Percentiles rank a stretch among this genome's conserved stretches.
Conservation (phyloP, 2,329 filamentous ascomycete species). For the Fusarium graminum region DNA sequence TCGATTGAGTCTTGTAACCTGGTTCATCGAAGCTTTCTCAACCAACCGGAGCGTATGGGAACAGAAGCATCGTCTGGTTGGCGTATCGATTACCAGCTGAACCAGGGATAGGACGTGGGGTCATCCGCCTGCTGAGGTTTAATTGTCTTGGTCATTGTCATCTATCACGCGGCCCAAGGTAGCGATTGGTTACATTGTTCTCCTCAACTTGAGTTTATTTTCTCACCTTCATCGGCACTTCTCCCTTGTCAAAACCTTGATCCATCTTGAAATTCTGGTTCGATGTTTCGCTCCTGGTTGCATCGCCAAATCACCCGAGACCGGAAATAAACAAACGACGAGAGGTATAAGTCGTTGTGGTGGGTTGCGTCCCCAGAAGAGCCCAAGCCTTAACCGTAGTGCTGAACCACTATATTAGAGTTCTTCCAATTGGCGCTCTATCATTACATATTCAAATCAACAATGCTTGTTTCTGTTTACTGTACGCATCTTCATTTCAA, state of each 20-base stretch:
- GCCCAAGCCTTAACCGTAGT: conserved; percentile 15
- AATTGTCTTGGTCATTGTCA: conserved; percentile 32
- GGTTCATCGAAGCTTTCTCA: conserved; percentile 13
- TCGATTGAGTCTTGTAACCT: conserved; percentile 15
- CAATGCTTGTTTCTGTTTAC: conserved; percentile 16
- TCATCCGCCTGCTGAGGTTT: conserved; percentile 1
- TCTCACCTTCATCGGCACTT: conserved; percentile 5
- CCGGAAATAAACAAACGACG: conserved; percentile 5
- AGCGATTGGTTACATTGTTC: not conserved
- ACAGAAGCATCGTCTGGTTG: conserved; percentile 8
- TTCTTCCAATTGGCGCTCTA: conserved; percentile 53
- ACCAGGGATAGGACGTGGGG: conserved; percentile 12
- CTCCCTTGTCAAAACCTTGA: conserved; percentile 9
- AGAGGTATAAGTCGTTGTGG: conserved; percentile 34
- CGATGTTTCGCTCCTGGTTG: conserved; percentile 32
- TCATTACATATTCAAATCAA: conserved; percentile 48
- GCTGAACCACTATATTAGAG: conserved; percentile 48
- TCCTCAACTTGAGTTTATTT: not conserved
- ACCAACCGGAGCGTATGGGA: conserved; percentile 28
- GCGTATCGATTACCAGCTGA: conserved; percentile 29
- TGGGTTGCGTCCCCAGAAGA: conserved; percentile 37
- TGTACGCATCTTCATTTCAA: not conserved
- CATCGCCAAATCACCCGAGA: conserved; percentile 41
- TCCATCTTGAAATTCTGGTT: conserved; percentile 21
- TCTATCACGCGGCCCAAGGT: conserved; percentile 33